Percentiles rank a stretch among this genome's conserved stretches.
Evolutionary conservation across 1,139 yeast genomes (phyloP).

Genomic region (Lodderomyces theae): DNA sequence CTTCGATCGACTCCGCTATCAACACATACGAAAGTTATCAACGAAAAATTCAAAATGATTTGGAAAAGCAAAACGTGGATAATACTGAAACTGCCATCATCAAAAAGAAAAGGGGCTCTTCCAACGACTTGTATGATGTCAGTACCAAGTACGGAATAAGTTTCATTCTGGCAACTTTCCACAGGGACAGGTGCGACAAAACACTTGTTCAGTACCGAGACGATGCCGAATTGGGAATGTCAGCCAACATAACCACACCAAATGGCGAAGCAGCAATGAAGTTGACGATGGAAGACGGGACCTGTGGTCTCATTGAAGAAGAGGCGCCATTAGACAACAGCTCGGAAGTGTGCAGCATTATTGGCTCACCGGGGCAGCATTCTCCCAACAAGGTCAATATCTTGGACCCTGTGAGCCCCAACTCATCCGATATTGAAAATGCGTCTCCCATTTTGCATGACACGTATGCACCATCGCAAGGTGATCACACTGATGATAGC

Average conservation of each 20-base stretch:
- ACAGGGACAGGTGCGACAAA: conserved; percentile 39
- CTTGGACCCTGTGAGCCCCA: conserved; percentile 16
- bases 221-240: neutral
- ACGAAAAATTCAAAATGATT: conserved; percentile 26
- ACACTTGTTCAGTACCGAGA: conserved; percentile 16
- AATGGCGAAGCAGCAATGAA: neutral
- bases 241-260: conserved; percentile 6
- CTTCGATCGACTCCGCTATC: conserved; percentile 42
- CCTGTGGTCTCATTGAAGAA: neutral
- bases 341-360: conserved; percentile 13
- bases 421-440: conserved; percentile 13
- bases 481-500: neutral
- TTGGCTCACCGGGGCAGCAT: conserved; percentile 9
- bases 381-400: conserved; percentile 6
- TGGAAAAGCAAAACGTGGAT: conserved; percentile 18
- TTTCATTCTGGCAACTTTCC: conserved; percentile 23
- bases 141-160: conserved; percentile 16
- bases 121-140: conserved; percentile 8
- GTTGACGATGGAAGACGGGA: neutral
- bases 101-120: conserved; percentile 1
- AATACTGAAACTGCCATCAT: conserved; percentile 12
- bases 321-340: conserved; percentile 13
- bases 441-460: conserved; percentile 9
- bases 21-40: conserved; percentile 34
- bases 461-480: neutral